Conservation (phyloP, 768 basidiomycete species). For the Phaeolepiota aurea region DNA sequence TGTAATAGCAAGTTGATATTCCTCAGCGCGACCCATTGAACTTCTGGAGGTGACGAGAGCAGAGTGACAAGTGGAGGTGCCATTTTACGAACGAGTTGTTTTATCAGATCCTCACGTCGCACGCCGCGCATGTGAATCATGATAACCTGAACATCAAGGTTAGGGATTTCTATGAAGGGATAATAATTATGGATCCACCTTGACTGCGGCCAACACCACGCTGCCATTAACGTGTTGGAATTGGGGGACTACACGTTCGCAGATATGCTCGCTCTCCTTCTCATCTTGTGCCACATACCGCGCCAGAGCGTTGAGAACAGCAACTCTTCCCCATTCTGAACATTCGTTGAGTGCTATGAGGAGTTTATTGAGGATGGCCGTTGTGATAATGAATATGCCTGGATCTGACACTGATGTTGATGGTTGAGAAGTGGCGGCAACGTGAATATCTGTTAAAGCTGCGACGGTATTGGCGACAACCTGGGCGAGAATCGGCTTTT, state of each 20-base stretch:
- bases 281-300: slow-evolving; percentile 80
- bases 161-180: not conserved
- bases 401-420: slow-evolving; percentile 49
- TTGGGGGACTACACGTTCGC: slow-evolving; percentile 96
- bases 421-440: slow-evolving; percentile 51
- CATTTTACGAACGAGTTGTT: slow-evolving; percentile 90
- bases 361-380: slow-evolving; percentile 76
- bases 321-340: slow-evolving; percentile 98
- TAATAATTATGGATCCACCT: slow-evolving; percentile 34
- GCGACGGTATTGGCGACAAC: slow-evolving; percentile 96
- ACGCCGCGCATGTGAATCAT: slow-evolving; percentile 95
- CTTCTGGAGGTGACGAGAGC: slow-evolving; percentile 92
- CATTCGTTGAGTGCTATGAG: slow-evolving; percentile 96
- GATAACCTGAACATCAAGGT: slow-evolving; percentile 55
- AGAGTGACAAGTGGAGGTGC: slow-evolving; percentile 94
- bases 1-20: slow-evolving; percentile 96
- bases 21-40: slow-evolving; percentile 96
- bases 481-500: slow-evolving; percentile 37
- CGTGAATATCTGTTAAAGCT: slow-evolving; percentile 88
- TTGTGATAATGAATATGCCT: slow-evolving; percentile 77
- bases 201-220: slow-evolving; percentile 94
- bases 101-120: slow-evolving; percentile 72
- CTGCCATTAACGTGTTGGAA: slow-evolving; percentile 97
- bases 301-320: slow-evolving; percentile 79
- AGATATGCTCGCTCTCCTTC: slow-evolving; percentile 97